Percentiles rank a stretch among this genome's conserved stretches.
Evolutionary conservation across 805 yeast genomes (phyloP).

Genomic region (Yarrowia deformans): DNA sequence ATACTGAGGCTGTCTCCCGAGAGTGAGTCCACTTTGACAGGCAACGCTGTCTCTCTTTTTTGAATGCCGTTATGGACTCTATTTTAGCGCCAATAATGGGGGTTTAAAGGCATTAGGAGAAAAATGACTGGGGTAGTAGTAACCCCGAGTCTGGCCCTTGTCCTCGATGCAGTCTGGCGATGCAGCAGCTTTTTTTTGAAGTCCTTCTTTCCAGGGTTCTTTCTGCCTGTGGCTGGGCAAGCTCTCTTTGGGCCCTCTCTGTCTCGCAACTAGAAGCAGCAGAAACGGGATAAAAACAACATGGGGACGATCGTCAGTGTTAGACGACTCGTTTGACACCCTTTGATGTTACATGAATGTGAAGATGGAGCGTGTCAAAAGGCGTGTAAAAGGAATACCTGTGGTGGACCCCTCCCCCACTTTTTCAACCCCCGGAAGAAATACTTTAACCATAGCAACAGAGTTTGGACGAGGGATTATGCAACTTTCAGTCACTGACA

Average conservation of each 20-base stretch:
- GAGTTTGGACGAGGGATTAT: conserved; percentile 28
- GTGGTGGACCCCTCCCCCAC: conserved; percentile 2
- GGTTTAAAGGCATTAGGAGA: conserved; percentile 1
- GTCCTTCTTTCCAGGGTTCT: too few relatives aligned
- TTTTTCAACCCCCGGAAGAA: conserved; percentile 18
- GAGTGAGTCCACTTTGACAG: too few relatives aligned
- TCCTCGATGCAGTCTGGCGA: conserved; percentile 10
- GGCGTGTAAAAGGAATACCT: not conserved
- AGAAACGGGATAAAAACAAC: not conserved
- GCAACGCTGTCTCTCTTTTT: not conserved
- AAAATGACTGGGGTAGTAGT: not conserved
- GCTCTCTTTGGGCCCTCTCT: not conserved
- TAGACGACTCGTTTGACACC: not conserved
- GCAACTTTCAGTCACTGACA: conserved; percentile 1
- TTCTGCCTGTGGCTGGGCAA: conserved; percentile 14
- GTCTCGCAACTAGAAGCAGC: not conserved
- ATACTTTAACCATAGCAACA: conserved; percentile 12
- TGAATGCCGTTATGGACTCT: not conserved
- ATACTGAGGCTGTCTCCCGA: not conserved
- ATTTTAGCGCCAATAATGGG: conserved; percentile 1
- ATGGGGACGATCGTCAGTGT: not conserved
- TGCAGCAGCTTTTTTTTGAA: conserved; percentile 4
- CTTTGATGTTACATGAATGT: not conserved
- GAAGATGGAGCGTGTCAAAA: not conserved
- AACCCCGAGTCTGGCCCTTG: conserved; percentile 12